Evolutionary conservation across 208 protist species (phyloP).

Genomic region (Endotrypanum monterogeii): DNA sequence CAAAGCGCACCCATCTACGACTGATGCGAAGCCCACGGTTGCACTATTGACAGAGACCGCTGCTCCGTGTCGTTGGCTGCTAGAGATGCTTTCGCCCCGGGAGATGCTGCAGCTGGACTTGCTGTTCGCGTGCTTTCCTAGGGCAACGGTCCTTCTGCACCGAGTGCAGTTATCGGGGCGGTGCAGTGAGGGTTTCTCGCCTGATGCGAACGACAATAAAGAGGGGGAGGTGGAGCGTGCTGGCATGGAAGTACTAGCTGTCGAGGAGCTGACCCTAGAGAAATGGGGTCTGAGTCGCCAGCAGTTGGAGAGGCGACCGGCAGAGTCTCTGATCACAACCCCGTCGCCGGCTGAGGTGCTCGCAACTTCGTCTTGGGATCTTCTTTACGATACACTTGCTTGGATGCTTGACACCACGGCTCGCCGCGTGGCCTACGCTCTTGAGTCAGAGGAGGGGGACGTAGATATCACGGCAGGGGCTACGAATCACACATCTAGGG

Average conservation of each 20-base stretch:
- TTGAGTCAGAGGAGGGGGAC: conserved; percentile 6
- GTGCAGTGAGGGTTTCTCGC: not conserved
- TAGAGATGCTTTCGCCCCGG: conserved; percentile 52
- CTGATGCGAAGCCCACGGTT: not conserved
- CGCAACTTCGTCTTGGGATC: conserved; percentile 28
- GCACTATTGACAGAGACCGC: conserved; percentile 11
- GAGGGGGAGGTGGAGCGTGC: not conserved
- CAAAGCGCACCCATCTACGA: not conserved
- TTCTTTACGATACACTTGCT: conserved; percentile 33
- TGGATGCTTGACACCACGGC: conserved; percentile 27
- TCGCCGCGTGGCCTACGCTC: conserved; percentile 20
- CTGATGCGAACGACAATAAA: not conserved
- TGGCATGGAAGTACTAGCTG: conserved; percentile 23
- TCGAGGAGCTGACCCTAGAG: conserved; percentile 24
- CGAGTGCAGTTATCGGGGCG: conserved; percentile 41
- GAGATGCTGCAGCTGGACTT: conserved; percentile 56
- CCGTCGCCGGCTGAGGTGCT: conserved; percentile 30
- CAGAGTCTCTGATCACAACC: conserved; percentile 23
- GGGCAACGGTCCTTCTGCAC: conserved; percentile 49
- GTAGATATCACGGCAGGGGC: not conserved
- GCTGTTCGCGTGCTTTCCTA: conserved; percentile 63
- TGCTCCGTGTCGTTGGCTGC: conserved; percentile 25
- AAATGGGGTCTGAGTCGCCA: conserved; percentile 17
- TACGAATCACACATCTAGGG: not conserved
- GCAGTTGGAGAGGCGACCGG: conserved; percentile 19